These are phyloP conservation scores for Senna siamea DNA, from an alignment of 306 rosid species.

Conservation along the genomic window DNA sequence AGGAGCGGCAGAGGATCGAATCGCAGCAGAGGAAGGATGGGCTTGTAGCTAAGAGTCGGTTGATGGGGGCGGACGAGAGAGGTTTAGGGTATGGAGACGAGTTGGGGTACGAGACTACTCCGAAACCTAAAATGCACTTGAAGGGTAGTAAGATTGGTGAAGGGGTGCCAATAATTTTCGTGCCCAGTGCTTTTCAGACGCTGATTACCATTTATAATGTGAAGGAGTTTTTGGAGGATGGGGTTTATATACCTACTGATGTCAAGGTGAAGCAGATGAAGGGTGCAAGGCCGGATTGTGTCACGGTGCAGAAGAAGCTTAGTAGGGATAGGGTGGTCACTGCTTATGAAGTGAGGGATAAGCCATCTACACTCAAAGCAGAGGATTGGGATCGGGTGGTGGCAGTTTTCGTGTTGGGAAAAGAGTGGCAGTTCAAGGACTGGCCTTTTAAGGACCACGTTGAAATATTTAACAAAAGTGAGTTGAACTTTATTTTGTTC, in stretches of 20 bases:
- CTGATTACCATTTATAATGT: conserved; percentile 86
- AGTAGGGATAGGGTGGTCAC: conserved; percentile 95
- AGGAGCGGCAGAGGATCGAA: conserved; percentile 83
- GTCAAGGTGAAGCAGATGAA: conserved; percentile 95
- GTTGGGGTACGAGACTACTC: conserved; percentile 60
- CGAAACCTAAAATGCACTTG: conserved; percentile 81
- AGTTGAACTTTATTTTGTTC: conserved; percentile 7
- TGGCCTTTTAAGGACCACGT: conserved; percentile 56
- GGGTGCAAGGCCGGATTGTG: conserved; percentile 87
- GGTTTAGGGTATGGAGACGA: conserved; percentile 79
- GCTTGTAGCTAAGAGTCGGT: conserved; percentile 84
- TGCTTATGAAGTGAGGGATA: conserved; percentile 97
- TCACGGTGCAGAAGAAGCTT: conserved; percentile 97
- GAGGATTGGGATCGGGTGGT: conserved; percentile 99
- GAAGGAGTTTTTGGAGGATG: conserved; percentile 95
- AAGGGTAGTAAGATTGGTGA: conserved; percentile 88
- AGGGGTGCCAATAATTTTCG: conserved; percentile 91
- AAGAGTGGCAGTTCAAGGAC: conserved; percentile 84
- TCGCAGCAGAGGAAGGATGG: conserved; percentile 97
- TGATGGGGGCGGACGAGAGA: conserved; percentile 79
- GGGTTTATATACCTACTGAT: conserved; percentile 84
- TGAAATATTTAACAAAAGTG: conserved; percentile 56
- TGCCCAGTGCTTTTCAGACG: conserved; percentile 94
- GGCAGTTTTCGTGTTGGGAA: conserved; percentile 93
- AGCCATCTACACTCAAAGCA: conserved; percentile 77